Evolutionary conservation across 2,329 filamentous ascomycete genomes (phyloP).

Genomic region (Aspergillus caelatus): DNA sequence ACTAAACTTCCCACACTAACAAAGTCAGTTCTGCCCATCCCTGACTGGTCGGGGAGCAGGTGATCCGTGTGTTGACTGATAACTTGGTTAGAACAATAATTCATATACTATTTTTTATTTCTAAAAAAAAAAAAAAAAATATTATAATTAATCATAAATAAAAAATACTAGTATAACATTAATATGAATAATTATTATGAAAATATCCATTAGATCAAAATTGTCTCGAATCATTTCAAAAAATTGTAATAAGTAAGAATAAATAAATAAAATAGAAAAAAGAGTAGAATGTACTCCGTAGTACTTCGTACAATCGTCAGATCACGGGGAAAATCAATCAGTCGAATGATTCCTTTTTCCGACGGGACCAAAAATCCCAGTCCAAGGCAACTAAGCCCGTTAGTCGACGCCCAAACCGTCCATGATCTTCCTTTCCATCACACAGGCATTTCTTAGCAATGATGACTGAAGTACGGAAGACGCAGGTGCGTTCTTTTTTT

Average conservation of each 20-base stretch:
- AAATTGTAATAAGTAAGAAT: too few relatives aligned
- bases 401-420: conserved; percentile 5
- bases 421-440: conserved; percentile 11
- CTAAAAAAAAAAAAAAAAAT: background rate
- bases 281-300: background rate
- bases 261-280: background rate
- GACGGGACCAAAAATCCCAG: conserved; percentile 1
- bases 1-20: background rate
- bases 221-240: background rate
- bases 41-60: conserved; percentile 6
- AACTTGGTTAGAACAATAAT: background rate
- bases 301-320: too few relatives aligned
- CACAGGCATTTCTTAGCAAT: conserved; percentile 4
- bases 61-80: conserved; percentile 6
- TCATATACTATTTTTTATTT: background rate
- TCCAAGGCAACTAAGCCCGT: background rate
- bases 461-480: background rate
- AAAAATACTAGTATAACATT: background rate
- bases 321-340: background rate
- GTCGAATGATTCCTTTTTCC: background rate
- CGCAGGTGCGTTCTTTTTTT: background rate
- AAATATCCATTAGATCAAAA: background rate
- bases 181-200: background rate
- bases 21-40: conserved; percentile 2
- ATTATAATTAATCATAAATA: background rate